Percentiles rank a stretch among this genome's conserved stretches.
phyloP scores from a whole-genome alignment of 116 monocot species.

The Cymodocea nodosa region DNA sequence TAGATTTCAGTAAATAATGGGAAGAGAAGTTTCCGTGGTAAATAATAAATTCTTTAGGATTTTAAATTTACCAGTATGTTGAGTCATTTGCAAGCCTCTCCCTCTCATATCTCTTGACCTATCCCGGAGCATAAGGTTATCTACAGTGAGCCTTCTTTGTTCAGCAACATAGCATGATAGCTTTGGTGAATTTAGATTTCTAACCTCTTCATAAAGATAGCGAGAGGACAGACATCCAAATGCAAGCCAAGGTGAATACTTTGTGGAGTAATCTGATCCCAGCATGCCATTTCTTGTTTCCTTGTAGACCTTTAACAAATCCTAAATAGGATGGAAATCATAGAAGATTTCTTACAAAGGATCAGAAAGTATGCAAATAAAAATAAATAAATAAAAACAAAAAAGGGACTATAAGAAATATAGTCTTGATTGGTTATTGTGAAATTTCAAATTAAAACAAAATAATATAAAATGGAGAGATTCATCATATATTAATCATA shows the following conservation, averaged over 20 bases:
- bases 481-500: no score
- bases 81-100: slow-evolving; percentile 80
- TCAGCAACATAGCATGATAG: background rate
- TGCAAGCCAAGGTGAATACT: slow-evolving; percentile 97
- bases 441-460: no score
- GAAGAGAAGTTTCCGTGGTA: background rate
- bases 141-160: background rate
- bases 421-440: no score
- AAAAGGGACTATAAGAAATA: background rate
- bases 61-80: slow-evolving; percentile 73
- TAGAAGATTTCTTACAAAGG: background rate
- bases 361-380: background rate
- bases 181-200: background rate
- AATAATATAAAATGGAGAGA: no score
- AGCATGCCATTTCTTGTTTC: slow-evolving; percentile 94
- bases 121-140: background rate
- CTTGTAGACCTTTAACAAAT: slow-evolving; percentile 67
- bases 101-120: slow-evolving; percentile 92
- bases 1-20: background rate
- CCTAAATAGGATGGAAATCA: slow-evolving; percentile 26
- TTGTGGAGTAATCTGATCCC: slow-evolving; percentile 91
- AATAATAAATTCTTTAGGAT: background rate
- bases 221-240: slow-evolving; percentile 81
- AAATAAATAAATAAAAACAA: background rate
- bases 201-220: slow-evolving; percentile 82